These are phyloP conservation scores for Trichosporon faecale DNA, from an alignment of 1,284 basidiomycete species.

Conservation along the genomic window DNA sequence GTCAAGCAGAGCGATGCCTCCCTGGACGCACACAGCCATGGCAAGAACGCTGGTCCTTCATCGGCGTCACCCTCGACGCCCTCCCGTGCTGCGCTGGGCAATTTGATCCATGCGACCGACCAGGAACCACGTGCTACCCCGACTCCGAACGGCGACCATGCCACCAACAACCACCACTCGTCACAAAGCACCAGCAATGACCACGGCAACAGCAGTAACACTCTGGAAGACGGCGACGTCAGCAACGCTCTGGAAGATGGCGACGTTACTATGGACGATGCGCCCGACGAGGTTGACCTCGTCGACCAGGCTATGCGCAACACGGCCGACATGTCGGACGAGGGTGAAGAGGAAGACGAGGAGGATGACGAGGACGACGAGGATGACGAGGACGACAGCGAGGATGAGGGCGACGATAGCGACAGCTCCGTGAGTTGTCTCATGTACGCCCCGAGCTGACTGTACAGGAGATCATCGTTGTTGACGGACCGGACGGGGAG, in stretches of 20 bases:
- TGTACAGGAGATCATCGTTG: conserved; percentile 22
- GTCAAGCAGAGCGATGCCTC: conserved; percentile 6
- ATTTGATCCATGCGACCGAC: conserved; percentile 18
- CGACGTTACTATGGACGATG: conserved; percentile 12
- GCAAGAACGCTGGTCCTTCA: neutral
- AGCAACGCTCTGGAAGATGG: conserved; percentile 8
- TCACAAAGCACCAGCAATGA: neutral
- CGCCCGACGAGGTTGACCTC: conserved; percentile 25
- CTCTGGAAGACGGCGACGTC: conserved; percentile 8
- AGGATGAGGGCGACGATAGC: conserved; percentile 30
- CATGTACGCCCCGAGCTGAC: conserved; percentile 4
- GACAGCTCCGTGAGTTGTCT: conserved; percentile 25
- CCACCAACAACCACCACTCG: neutral
- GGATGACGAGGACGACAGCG: conserved; percentile 46
- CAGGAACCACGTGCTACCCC: conserved; percentile 13
- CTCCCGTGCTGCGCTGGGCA: conserved; percentile 15
- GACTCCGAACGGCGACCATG: conserved; percentile 6
- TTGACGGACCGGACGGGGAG: conserved; percentile 22
- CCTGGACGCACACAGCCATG: conserved; percentile 1
- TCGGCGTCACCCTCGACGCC: conserved; percentile 14
- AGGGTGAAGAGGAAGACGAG: conserved; percentile 64
- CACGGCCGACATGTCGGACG: conserved; percentile 39
- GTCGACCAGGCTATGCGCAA: conserved; percentile 22
- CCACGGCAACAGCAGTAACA: conserved; percentile 6
- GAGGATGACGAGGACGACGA: conserved; percentile 54